Evolutionary conservation across 257 asterid species (phyloP).

Genomic region (Marsdenia floribunda): DNA sequence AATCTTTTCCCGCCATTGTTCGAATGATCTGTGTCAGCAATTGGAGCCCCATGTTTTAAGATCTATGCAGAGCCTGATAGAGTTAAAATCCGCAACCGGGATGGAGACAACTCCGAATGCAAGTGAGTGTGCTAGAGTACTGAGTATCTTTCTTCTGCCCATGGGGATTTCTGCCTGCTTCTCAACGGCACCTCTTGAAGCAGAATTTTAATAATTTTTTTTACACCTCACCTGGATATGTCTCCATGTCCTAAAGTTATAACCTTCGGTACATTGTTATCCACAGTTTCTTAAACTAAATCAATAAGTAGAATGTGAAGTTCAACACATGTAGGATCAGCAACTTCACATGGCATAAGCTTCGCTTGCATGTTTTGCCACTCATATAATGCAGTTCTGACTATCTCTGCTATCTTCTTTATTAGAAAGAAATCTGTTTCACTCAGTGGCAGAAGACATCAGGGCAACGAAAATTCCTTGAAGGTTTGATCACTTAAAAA

Average conservation of each 20-base stretch:
- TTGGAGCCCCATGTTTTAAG: slow-evolving; percentile 19
- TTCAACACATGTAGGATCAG: neutral
- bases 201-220: neutral
- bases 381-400: neutral
- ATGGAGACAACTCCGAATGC: slow-evolving; percentile 1
- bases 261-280: neutral
- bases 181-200: neutral
- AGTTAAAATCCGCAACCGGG: neutral
- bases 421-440: slow-evolving; percentile 36
- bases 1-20: neutral
- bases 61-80: slow-evolving; percentile 10
- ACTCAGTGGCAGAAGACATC: slow-evolving; percentile 17
- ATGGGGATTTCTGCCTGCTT: neutral
- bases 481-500: slow-evolving; percentile 36
- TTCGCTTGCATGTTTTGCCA: neutral
- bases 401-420: neutral
- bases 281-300: no score
- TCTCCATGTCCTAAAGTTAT: neutral
- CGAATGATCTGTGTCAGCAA: neutral
- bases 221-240: neutral
- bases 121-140: neutral
- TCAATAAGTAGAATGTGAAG: neutral
- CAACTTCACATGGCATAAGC: neutral
- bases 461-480: slow-evolving; percentile 20
- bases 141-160: neutral